phyloP scores from a whole-genome alignment of 1,139 yeast species.

The Casaregolazyma suthepensis region DNA sequence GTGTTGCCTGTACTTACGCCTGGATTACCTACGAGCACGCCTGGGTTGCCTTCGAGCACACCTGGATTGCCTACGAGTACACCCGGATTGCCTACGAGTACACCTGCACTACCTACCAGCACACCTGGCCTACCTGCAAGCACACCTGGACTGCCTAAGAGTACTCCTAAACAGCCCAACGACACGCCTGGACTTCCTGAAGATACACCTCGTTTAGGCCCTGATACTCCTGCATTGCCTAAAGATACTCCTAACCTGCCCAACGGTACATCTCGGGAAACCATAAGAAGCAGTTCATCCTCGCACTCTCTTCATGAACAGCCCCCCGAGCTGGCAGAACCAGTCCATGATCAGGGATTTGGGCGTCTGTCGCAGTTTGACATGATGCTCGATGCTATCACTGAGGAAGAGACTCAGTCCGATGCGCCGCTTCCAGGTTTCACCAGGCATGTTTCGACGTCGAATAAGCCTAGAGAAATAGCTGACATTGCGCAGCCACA shows the following conservation, averaged over 20 bases:
- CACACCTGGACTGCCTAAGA: neutral
- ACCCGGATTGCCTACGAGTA: neutral
- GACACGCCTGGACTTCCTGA: neutral
- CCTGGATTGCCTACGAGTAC: neutral
- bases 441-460: neutral
- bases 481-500: neutral
- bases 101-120: neutral
- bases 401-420: constrained; percentile 6
- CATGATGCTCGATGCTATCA: constrained; percentile 7
- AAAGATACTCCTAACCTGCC: neutral
- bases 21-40: neutral
- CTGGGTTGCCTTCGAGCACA: neutral
- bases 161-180: neutral
- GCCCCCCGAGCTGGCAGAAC: neutral
- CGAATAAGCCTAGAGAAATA: neutral
- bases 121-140: neutral
- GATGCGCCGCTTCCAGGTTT: neutral
- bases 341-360: neutral
- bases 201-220: neutral
- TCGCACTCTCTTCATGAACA: neutral
- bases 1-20: neutral
- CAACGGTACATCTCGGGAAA: neutral
- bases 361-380: constrained; percentile 7
- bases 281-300: neutral
- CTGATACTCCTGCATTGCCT: neutral